A percentile compares a stretch with the other conserved stretches of the same genome.
phyloP scores from a whole-genome alignment of 352 stramenopile genomes.

The Globisporangium cylindrosporum region DNA sequence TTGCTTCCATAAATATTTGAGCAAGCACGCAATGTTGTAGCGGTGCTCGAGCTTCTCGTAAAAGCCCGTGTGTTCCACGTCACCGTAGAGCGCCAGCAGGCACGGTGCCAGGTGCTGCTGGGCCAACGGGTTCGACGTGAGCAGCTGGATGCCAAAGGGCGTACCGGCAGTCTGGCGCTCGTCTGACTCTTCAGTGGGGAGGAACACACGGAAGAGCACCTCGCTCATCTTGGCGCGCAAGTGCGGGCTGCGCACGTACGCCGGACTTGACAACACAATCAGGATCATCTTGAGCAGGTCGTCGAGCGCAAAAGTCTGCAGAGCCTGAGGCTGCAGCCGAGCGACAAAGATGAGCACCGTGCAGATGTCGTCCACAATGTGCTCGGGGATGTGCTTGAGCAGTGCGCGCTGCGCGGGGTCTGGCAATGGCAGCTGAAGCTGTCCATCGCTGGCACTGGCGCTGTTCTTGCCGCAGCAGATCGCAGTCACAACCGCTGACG shows the following conservation, averaged over 20 bases:
- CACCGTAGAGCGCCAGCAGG: conserved; percentile 96
- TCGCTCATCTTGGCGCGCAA: conserved; percentile 96
- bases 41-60: conserved; percentile 98
- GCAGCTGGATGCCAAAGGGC: conserved; percentile 45
- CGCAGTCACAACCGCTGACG: conserved; percentile 50
- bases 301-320: conserved; percentile 84
- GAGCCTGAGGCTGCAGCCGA: conserved; percentile 76
- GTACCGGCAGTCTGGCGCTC: conserved; percentile 64
- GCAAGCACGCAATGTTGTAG: conserved; percentile 94
- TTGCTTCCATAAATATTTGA: conserved; percentile 97
- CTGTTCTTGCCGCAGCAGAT: conserved; percentile 37
- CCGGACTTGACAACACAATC: conserved; percentile 87
- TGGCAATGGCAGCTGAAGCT: conserved; percentile 39
- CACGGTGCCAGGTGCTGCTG: conserved; percentile 92
- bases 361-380: conserved; percentile 95
- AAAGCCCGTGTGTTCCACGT: conserved; percentile 97
- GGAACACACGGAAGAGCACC: conserved; percentile 95
- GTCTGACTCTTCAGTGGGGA: conserved; percentile 86
- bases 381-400: conserved; percentile 90
- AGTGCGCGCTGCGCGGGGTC: conserved; percentile 27
- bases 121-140: conserved; percentile 63
- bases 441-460: neutral
- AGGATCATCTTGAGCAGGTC: conserved; percentile 91
- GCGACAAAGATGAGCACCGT: conserved; percentile 90
- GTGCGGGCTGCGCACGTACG: conserved; percentile 88